Base-by-base conservation (phyloP, 305 asterid genomes). In the Fraxinus nigra region DNA sequence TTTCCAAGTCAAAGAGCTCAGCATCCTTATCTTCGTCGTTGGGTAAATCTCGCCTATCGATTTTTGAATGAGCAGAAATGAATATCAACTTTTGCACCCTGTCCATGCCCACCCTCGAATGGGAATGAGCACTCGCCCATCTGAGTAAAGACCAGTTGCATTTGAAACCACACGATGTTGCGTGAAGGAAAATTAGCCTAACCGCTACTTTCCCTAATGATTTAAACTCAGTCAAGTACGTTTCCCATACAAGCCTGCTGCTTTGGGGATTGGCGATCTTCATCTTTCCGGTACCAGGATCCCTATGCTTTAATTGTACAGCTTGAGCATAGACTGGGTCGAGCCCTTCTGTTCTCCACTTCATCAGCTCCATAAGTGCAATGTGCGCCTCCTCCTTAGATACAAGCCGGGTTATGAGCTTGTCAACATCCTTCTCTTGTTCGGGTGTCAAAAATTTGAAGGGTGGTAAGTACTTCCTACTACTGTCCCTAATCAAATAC, bases 241-340 rank as follows among this genome's bases (percentile, higher is more conserved):
- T 94, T 77, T 96, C 99, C 99, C 99, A 96, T 1, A 96, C 98
- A 43, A 96, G 98, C 82, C 99, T 86, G 72, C 98, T 93, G 79
- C 98, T 93, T 63, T 91, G 97, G 0, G 99, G 99, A 67, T 96
- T 93, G 13, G 96, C 98, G 35, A 91, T 82, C 88, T 78, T 93
- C 97, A 96, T 91, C 80, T 96, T 94, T 33, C 98, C 99, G 0
- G 98, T 89, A 43, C 9, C 75, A 0, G 97, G 95, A 84, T 96
- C 99, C 91, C 89, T 87, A 75, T 93, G 93, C 89, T 90, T 94
- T 82, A 94, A 24, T 73, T 96, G 98, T 2, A 96, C 99, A 0
- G 99, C 98, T 77, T 93, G 99, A 4, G 99, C 99, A 33, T 96
- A 96, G 3, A 94, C 95, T 0, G 99, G 97, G 65, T 96, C 99